Evolutionary conservation across 805 yeast genomes (phyloP).

Genomic region (Babjeviella inositovora): DNA sequence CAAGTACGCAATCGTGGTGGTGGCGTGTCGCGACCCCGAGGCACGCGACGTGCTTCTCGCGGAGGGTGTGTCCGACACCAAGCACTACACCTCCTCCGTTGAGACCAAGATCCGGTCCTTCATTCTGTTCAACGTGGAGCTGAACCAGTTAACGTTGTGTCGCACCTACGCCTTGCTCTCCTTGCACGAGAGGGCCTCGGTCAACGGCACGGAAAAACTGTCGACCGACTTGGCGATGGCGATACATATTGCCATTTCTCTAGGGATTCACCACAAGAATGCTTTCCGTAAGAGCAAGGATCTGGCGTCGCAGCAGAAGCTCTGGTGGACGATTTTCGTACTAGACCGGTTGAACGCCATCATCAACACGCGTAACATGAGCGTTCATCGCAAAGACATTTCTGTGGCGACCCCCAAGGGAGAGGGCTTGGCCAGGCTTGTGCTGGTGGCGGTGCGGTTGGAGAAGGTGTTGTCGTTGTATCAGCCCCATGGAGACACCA

Average conservation of each 20-base stretch:
- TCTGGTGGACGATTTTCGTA: slow-evolving; percentile 21
- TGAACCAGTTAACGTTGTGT: slow-evolving; percentile 16
- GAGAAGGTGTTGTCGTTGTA: slow-evolving; percentile 18
- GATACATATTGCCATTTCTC: slow-evolving; percentile 17
- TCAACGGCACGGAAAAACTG: slow-evolving; percentile 13
- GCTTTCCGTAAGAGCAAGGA: slow-evolving; percentile 3
- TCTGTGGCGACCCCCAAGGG: slow-evolving; percentile 12
- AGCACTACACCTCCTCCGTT: slow-evolving; percentile 10
- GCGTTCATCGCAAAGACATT: slow-evolving; percentile 19
- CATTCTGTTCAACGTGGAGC: slow-evolving; percentile 17
- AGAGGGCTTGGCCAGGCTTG: slow-evolving; percentile 11
- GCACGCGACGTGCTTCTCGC: slow-evolving; percentile 10
- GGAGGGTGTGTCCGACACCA: slow-evolving; percentile 5
- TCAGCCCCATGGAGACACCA: slow-evolving; percentile 13
- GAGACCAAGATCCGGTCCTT: slow-evolving; percentile 15
- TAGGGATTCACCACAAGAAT: slow-evolving; percentile 17
- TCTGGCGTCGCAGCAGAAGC: slow-evolving; percentile 8
- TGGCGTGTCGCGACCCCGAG: slow-evolving; percentile 19
- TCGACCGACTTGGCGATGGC: slow-evolving; percentile 17
- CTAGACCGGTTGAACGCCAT: slow-evolving; percentile 19
- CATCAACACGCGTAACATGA: slow-evolving; percentile 18
- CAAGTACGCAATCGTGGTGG: slow-evolving; percentile 22
- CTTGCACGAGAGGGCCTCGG: slow-evolving; percentile 19
- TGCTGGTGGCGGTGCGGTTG: slow-evolving; percentile 11
- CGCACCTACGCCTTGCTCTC: slow-evolving; percentile 16